Base-by-base conservation (phyloP, 2,329 filamentous ascomycete genomes). In the Pseudopithomyces chartarum region DNA sequence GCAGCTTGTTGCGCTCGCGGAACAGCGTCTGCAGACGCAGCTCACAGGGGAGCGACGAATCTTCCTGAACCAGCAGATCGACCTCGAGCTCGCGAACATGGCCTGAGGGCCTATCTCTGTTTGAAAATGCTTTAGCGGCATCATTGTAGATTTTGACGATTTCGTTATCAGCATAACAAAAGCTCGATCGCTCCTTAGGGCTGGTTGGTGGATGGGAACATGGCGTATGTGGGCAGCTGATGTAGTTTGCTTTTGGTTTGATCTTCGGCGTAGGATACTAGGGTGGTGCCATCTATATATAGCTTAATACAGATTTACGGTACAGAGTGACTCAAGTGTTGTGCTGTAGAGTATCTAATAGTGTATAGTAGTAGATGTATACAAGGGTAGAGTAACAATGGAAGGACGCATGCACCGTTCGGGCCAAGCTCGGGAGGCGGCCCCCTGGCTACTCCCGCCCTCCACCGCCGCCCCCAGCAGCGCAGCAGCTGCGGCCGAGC, bases 31-130 rank as follows among this genome's bases (percentile, higher is more conserved):
- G 60, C 94, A 97, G 80, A 94, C 90, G 4, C 92, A 97, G 74
- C 83, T 98, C 56, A 83, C 85, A 0, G 93, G 92, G 20, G 93
- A 97, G 77, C 89, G 92, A 75, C 87, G 90, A 73, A 87, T 88
- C 15, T 98, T 96, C 79, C 87, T 98, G 80, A 94, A 97, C 79
- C 85, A 88, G 65, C 90, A 93, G 80, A 98, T 99, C 77, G 95
- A 99, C 78, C 85, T 86, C 54, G 93, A 98, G 81, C 81, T 99
- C 72, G 92, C 93, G 61, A 96, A 90, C 76, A 97, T 98, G 93
- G 50, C 61, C n/a, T 97, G 84, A 79, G 45, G 7, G 6, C 20
- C 29, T 17, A 12, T 29, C 20, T 8, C 23, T 33, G 26, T 40
- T 22, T 43, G 47, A 42, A 53, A n/a, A 42, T 48, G 54, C 43